Percentiles rank a stretch among this genome's conserved stretches.
These are phyloP conservation scores for Phytophthora hybrid DNA, from an alignment of 352 stramenopile genomes.

Conservation along the genomic window DNA sequence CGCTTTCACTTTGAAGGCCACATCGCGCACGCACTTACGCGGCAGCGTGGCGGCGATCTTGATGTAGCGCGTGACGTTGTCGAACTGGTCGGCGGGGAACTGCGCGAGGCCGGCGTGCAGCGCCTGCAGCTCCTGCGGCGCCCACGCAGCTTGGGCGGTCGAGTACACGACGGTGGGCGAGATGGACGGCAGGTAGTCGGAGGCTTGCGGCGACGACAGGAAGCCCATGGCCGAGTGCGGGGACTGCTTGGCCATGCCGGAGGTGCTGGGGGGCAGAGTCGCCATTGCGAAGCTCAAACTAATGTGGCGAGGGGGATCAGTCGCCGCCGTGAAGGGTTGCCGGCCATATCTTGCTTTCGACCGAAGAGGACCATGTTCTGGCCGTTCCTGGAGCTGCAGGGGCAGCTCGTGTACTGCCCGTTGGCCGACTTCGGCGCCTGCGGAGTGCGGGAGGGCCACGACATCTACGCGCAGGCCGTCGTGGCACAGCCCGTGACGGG, in stretches of 20 bases:
- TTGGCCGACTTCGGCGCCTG: constrained; percentile 68
- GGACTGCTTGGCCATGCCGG: constrained; percentile 26
- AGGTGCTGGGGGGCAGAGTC: not conserved
- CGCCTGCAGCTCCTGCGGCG: constrained; percentile 68
- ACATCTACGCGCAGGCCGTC: constrained; percentile 62
- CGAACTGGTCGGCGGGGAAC: constrained; percentile 67
- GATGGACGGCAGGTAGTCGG: constrained; percentile 57
- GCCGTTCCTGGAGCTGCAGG: constrained; percentile 74
- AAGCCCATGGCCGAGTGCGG: constrained; percentile 25
- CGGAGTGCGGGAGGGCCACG: constrained; percentile 50
- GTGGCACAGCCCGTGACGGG: constrained; percentile 70
- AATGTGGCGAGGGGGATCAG: too few species aligned
- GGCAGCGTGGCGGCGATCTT: constrained; percentile 78
- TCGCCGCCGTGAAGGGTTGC: too few species aligned
- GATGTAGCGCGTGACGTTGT: constrained; percentile 88
- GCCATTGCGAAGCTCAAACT: constrained; percentile 15
- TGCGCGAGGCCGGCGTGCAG: constrained; percentile 63
- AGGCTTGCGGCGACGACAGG: constrained; percentile 37
- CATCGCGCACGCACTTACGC: constrained; percentile 77
- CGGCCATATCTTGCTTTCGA: not conserved
- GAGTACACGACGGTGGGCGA: constrained; percentile 72
- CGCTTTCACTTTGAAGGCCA: constrained; percentile 73
- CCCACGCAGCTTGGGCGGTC: constrained; percentile 64
- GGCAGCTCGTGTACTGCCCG: constrained; percentile 66
- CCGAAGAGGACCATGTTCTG: constrained; percentile 55